Evolutionary conservation across 2,329 filamentous ascomycete genomes (phyloP), one percentile per base, ranked within the genome.

Genomic region (Capronia coronata): DNA sequence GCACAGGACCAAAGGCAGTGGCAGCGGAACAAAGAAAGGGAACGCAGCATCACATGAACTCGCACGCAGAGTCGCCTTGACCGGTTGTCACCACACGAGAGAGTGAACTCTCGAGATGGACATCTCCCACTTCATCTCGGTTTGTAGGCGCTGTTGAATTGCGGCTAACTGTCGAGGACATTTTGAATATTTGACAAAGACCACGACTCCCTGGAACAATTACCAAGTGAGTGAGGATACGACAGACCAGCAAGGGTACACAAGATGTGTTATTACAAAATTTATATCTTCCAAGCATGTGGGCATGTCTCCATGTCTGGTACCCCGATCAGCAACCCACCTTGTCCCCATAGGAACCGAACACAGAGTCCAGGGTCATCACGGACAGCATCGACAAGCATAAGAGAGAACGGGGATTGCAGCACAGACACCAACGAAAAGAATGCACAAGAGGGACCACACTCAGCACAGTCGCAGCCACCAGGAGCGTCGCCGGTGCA

Each of bases 251-350:
- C 10, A n/a, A 14, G 8, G 13, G 14, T 9, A 37, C 34, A 22
- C 14, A 32, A 16, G 11, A 59, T 56, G 55, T 59, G 57, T 52
- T 58, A 54, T 39, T 49, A 58, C 48, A 54, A 38, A 9, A 47
- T 48, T 21, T 58, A 52, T 43, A 34, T 59, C 19, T 59, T 56
- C 44, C 13, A 48, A 14, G 18, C 27, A 25, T 55, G 55, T 43
- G 57, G 55, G 10, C 57, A 59, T 16, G 41, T 52, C 37, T 30
- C 16, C 16, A 21, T 48, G 14, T 43, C 51, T 43, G n/a, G 16
- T 47, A 48, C 9, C 14, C 43, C 52, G n/a, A 43, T 52, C 40
- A 23, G 19, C 16, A 49, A 42, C 34, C 46, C 43, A 4, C 46
- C 27, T 2, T 58, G 51, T 40, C 19, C 34, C 11, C 46, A 39